Evolutionary conservation across 2,329 filamentous ascomycete species (phyloP).

Genomic region (Penicillium thymicola): DNA sequence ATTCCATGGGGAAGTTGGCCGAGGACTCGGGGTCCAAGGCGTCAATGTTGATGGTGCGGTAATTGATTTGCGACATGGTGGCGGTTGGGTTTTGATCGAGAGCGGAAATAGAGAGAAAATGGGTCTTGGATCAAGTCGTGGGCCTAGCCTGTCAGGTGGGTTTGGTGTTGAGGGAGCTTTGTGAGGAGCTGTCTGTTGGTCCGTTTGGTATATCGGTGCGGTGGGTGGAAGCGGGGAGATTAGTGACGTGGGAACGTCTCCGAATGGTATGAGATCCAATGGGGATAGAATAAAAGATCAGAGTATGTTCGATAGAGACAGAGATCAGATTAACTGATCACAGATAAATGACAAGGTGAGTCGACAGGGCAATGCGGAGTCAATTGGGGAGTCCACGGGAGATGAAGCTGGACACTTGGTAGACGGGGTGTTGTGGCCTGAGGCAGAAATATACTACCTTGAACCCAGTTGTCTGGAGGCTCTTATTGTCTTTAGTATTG

Average conservation of each 20-base stretch:
- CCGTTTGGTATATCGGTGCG: constrained; percentile 11
- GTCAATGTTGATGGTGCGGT: constrained; percentile 92
- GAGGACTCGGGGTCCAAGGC: constrained; percentile 85
- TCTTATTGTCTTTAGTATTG: not conserved
- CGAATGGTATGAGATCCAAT: not conserved
- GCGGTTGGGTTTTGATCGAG: constrained; percentile 6
- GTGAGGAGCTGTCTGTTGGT: not conserved
- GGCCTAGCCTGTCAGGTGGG: not conserved
- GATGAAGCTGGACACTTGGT: constrained; percentile 6
- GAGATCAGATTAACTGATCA: constrained; percentile 23
- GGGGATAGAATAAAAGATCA: not conserved
- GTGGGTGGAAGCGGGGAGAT: constrained; percentile 19
- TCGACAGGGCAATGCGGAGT: constrained; percentile 1
- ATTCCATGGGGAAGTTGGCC: constrained; percentile 84
- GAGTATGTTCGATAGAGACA: not conserved
- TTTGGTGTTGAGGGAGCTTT: not conserved
- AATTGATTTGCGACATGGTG: constrained; percentile 54
- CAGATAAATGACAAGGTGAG: not conserved
- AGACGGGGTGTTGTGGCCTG: not conserved
- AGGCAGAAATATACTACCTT: not conserved
- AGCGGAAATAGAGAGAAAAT: not conserved
- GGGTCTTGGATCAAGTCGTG: not conserved
- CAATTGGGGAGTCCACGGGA: constrained; percentile 3
- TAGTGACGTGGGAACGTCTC: constrained; percentile 7
- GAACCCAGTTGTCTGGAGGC: not conserved